phyloP scores from a whole-genome alignment of 306 rosid species.

The Acacia acuminata region DNA sequence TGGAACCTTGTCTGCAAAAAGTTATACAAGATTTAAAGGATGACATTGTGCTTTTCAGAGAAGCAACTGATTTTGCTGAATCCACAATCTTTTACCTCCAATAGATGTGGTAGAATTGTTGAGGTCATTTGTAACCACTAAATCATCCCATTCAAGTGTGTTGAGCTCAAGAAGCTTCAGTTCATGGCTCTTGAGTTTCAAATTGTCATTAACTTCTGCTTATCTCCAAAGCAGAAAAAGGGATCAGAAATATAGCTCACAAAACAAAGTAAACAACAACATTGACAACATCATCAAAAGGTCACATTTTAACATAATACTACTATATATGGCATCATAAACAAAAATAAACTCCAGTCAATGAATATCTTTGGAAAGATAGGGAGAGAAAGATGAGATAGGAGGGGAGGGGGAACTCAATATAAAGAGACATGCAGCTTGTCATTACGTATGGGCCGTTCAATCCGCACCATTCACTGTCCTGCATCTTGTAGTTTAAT shows the following conservation, averaged over 20 bases:
- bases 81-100: slow-evolving; percentile 62
- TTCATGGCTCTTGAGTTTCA: slow-evolving; percentile 54
- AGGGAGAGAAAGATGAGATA: background rate
- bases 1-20: slow-evolving; percentile 51
- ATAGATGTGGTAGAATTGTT: slow-evolving; percentile 36
- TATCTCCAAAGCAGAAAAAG: slow-evolving; percentile 31
- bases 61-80: slow-evolving; percentile 33
- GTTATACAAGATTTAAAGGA: slow-evolving; percentile 15
- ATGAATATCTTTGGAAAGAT: slow-evolving; percentile 7
- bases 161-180: slow-evolving; percentile 82
- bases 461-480: slow-evolving; percentile 6
- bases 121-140: slow-evolving; percentile 55
- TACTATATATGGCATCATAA: slow-evolving; percentile 9
- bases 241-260: slow-evolving; percentile 34
- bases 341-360: background rate
- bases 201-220: slow-evolving; percentile 52
- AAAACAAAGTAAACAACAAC: slow-evolving; percentile 27
- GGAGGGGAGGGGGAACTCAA: background rate
- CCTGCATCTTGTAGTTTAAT: background rate
- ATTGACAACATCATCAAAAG: slow-evolving; percentile 2
- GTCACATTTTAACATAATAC: background rate
- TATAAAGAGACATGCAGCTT: slow-evolving; percentile 14
- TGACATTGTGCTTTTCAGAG: slow-evolving; percentile 27
- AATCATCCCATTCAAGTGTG: slow-evolving; percentile 98
- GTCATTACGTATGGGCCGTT: background rate